Evolutionary conservation across 1,284 basidiomycete genomes (phyloP), one percentile per base, ranked within the genome.

Genomic region (Fomitopsis betulina): DNA sequence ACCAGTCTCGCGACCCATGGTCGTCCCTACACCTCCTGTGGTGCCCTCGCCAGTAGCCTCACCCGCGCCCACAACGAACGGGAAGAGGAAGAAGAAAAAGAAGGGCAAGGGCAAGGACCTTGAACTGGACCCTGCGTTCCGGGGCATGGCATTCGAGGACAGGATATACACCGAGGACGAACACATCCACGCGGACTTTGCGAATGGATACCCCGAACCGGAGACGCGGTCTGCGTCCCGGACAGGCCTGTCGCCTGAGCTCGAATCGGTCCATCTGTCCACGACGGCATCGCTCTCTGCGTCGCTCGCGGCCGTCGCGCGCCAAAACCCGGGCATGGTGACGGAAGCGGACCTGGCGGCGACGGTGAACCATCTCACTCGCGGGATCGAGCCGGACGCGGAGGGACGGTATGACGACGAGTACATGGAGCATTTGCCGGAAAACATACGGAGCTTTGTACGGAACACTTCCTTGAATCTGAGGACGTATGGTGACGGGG

Each of bases 291-390:
- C 76, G 37, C 72, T 78, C 30, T 73, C 73, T 30, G 71, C 75
- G 7, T 73, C 75, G 30, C 68, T 76, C n/a, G 65, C 71, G 23
- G 60, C 68, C 1, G 67, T 70, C 19, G 64, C 72, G 49, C 67
- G 72, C 23, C 61, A 72, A 23, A 72, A 71, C 42, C 63, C 68
- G 13, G 71, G 76, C 27, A 72, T 72, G n/a, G 74, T 73, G 52
- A 68, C 79, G 39, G 79, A 82, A 51, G 77, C 74, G 38, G 82
- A 84, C 65, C 72, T 85, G 43, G 67, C 83, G 40, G 77, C 79
- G 39, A 81, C 81, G 45, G 81, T 80, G 43, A 76, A 79, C 63
- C 81, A 86, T 60, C 70, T 85, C 56, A 82, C 82, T 66, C 77
- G 79, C 66, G 78, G 77, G 65, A 79, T 84, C 67, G 82, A 83